Evolutionary conservation across 169 alveolate species (phyloP), one percentile per base, ranked within the genome.

Genomic region (Neospora caninum): DNA sequence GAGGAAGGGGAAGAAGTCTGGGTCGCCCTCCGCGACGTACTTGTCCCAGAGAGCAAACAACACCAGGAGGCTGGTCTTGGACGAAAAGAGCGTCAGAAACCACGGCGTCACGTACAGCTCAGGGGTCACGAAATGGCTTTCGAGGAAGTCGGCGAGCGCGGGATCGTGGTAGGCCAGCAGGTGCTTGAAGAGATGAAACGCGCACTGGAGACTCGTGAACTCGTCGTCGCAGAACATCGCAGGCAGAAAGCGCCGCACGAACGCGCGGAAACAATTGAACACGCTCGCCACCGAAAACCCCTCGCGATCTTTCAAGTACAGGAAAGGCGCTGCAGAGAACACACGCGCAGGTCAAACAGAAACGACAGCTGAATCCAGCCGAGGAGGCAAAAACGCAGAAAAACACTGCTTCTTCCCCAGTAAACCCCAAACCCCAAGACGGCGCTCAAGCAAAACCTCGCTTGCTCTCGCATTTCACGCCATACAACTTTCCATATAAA

Each of bases 21-120:
- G 95, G 87, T 95, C 96, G 20, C 88, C 92, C 64, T 96, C 97
- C 69, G 95, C 58, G 67, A 96, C 38, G 69, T 94, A 95, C n/a
- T 93, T 73, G 87, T 95, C 94, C 95, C 96, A 96, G 39, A 96
- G 82, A n/a, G 93, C 92, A 64, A 94, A 92, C 39, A 95, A 93
- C 78, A 94, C 94, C 88, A 91, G 89, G 80, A 96, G 80, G 54
- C 93, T 91, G 88, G 95, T 94, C 91, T 96, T 96, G 27, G 97
- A 96, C 2, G 97, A 96, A 80, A 96, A 96, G 69, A 96, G 89
- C 34, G 97, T 96, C 43, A 96, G 82, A 64, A 96, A 96, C 97
- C 97, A 96, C 16, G 97, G 96, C 34, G 97, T 94, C 54, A 96
- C 97, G 91, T 96, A 96, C 84, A 96, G 95, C 92, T 96, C 97